Evolutionary conservation across 164 flowering plant genomes (phyloP), one percentile per base, ranked within the genome.

Genomic region (Vitis riparia): DNA sequence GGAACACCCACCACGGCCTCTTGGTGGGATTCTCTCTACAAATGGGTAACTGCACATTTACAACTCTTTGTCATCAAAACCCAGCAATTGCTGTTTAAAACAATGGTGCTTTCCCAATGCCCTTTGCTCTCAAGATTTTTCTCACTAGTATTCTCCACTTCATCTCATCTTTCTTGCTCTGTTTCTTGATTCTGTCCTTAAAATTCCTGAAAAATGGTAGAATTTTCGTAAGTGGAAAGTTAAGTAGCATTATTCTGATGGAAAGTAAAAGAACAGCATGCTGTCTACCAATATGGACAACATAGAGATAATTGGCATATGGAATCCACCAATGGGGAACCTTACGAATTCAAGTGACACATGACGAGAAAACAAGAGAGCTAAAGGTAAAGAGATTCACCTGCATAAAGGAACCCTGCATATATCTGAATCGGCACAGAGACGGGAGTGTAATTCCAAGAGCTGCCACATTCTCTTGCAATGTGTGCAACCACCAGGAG

Each of bases 401-500:
- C 93, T 84, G 89, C 95, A 93, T 48, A 93, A 70, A 13, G 99
- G 98, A 72, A 93, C 97, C 59, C 80, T 73, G 63, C 96, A 92
- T 6, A 19, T 70, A 57, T 81, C 76, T 1, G 94, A 77, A 66
- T 87, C 74, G 1, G 73, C 68, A 69, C 95, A 90, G 27, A 90
- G 78, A 16, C 88, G 83, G 56, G 93, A 85, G 65, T 89, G 93
- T 52, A 93, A 69, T 69, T 90, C 97, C 73, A 95, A 69, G 16
- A 95, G 88, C 75, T 93, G 99, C 98, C 97, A 91, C 98, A 93
- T 93, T 77, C 97, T 89, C 88, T 88, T 93, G 87, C 99, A 95
- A 51, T 87, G 99, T 51, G 71, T 52, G 67, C 99, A 95, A 2
- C 92, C 93, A 3, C 97, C 92, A 9, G 90, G 85, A 12, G 82